Conservation (phyloP, 2,329 filamentous ascomycete species). For the Lecanosticta acicola region DNA sequence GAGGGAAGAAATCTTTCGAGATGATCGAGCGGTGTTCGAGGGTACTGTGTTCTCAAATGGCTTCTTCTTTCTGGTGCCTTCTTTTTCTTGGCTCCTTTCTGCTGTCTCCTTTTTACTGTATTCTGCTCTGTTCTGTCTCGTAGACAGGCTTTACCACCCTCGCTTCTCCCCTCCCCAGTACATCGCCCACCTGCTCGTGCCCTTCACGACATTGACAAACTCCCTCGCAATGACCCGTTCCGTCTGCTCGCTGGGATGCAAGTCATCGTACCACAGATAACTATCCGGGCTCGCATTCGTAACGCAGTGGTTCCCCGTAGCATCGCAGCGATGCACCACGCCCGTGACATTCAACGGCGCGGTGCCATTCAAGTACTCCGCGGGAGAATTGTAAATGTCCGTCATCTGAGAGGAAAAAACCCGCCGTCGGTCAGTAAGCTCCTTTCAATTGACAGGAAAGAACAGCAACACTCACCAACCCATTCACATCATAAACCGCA, state of each 20-base stretch:
- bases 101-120: too few species aligned
- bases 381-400: constrained; percentile 60
- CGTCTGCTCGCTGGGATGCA: constrained; percentile 65
- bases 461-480: constrained; percentile 40
- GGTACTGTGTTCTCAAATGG: too few species aligned
- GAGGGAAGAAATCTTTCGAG: too few species aligned
- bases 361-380: constrained; percentile 56
- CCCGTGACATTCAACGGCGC: constrained; percentile 58
- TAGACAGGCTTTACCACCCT: too few species aligned
- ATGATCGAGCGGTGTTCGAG: too few species aligned
- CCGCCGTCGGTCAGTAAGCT: background rate
- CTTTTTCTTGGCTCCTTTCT: too few species aligned
- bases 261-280: constrained; percentile 67
- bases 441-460: background rate
- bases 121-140: too few species aligned
- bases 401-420: constrained; percentile 40
- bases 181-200: constrained; percentile 42
- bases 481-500: constrained; percentile 62
- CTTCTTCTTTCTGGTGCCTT: too few species aligned
- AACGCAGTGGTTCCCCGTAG: constrained; percentile 37
- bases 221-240: constrained; percentile 53
- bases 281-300: constrained; percentile 47
- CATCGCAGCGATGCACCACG: constrained; percentile 52
- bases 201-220: constrained; percentile 52
- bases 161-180: constrained; percentile 32